Evolutionary conservation across 2,329 filamentous ascomycete species (phyloP), one percentile per base, ranked within the genome.

Genomic region (Hysterium pulicare): DNA sequence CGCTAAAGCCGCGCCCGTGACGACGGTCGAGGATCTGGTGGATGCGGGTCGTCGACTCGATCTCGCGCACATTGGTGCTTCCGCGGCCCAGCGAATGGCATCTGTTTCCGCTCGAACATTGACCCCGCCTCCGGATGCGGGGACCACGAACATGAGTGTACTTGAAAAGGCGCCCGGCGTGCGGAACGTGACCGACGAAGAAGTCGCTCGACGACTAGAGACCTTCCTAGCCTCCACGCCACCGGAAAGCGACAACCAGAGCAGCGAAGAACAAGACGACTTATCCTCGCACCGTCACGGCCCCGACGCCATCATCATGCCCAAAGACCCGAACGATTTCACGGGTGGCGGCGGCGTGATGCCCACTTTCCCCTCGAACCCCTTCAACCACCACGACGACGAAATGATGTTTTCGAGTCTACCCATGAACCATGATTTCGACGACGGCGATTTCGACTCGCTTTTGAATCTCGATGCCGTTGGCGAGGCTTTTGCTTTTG

Each of bases 171-270:
- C 49, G 34, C 48, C 57, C 17, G 42, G 47, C 39, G 44, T 50
- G 31, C 60, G 48, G 3, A 58, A 64, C 34, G 58, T 63, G 19
- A 67, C 69, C 3, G 73, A 75, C 50, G 70, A 70, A 46, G 72
- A 74, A 47, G 69, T 76, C 17, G 71, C 71, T 4, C 63, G 66
- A 20, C 65, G 70, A 23, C 62, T 76, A 19, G 71, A 73, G 55
- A 69, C 67, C 1, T 76, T 73, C 64, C 68, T 76, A n/a, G 72
- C 72, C 9, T 71, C 69, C 28, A 75, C 72, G 2, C 73, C 73
- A 3, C 73, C 73, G 2, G 68, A 71, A 22, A 72, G 59, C 6
- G 66, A 69, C 42, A 60, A 68, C 47, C 46, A 34, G 22, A 41
- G 34, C 44, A 49, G 56, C 20, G 45, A 53, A 33, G 48, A 59